These are phyloP conservation scores for Craterostigma plantagineum DNA, from an alignment of 257 asterid species.

Conservation along the genomic window DNA sequence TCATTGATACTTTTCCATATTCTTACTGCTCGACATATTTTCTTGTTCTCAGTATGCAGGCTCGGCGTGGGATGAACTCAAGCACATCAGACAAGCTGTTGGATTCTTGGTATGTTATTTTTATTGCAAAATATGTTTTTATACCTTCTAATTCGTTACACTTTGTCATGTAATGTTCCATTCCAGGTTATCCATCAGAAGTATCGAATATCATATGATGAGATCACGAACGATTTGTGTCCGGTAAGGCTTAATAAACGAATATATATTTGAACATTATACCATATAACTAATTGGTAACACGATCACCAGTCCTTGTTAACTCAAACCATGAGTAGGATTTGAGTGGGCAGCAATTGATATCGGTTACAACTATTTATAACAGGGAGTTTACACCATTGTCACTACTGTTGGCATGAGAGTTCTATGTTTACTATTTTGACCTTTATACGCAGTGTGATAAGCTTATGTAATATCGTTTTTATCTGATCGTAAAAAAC, in stretches of 20 bases:
- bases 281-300: background rate
- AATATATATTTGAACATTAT: conserved; percentile 5
- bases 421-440: too few species aligned
- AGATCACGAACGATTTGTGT: conserved; percentile 85
- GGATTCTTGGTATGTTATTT: conserved; percentile 72
- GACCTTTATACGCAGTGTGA: too few species aligned
- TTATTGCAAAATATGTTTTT: too few species aligned
- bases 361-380: too few species aligned
- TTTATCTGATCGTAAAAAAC: background rate
- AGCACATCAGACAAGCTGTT: conserved; percentile 93
- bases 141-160: background rate
- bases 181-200: conserved; percentile 94
- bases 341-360: too few species aligned
- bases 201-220: conserved; percentile 91
- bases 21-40: conserved; percentile 6
- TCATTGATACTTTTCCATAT: conserved; percentile 5
- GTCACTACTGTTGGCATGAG: too few species aligned
- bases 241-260: conserved; percentile 52
- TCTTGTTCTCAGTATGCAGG: conserved; percentile 74
- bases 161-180: conserved; percentile 12
- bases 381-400: too few species aligned
- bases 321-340: too few species aligned
- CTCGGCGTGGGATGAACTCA: conserved; percentile 95
- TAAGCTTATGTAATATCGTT: too few species aligned
- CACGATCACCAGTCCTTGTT: too few species aligned